Evolutionary conservation across 257 asterid genomes (phyloP).

Genomic region (Solanum dulcamara): DNA sequence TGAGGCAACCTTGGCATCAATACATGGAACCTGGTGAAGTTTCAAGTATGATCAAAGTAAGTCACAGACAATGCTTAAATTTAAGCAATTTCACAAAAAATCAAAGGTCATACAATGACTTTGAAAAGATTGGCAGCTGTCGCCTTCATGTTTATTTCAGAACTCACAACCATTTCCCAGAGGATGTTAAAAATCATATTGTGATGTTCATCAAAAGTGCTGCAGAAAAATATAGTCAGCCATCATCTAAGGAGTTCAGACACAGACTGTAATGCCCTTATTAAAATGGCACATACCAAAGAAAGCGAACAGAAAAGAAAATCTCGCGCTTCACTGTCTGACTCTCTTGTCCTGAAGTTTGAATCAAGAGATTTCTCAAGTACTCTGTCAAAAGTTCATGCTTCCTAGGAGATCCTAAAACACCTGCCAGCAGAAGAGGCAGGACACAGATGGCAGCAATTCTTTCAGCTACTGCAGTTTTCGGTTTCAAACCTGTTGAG

Average conservation of each 20-base stretch:
- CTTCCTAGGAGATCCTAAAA: conserved; percentile 74
- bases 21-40: conserved; percentile 60
- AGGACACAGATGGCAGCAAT: conserved; percentile 75
- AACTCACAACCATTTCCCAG: conserved; percentile 94
- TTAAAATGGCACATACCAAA: conserved; percentile 35
- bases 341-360: conserved; percentile 43
- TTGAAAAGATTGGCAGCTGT: conserved; percentile 76
- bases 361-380: conserved; percentile 62
- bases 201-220: conserved; percentile 79
- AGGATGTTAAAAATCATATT: conserved; percentile 65
- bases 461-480: conserved; percentile 48
- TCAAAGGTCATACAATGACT: conserved; percentile 59
- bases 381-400: conserved; percentile 51
- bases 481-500: conserved; percentile 68
- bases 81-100: neutral
- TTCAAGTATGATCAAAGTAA: neutral
- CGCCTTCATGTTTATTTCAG: conserved; percentile 56
- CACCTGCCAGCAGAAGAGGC: conserved; percentile 95
- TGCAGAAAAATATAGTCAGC: conserved; percentile 26
- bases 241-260: neutral
- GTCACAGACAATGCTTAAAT: neutral
- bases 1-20: conserved; percentile 79
- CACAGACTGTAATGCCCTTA: neutral
- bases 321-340: conserved; percentile 59
- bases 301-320: conserved; percentile 75